A percentile compares a stretch with the other conserved stretches of the same genome.
phyloP scores from a whole-genome alignment of 1,284 basidiomycete species.

The Malassezia equina region DNA sequence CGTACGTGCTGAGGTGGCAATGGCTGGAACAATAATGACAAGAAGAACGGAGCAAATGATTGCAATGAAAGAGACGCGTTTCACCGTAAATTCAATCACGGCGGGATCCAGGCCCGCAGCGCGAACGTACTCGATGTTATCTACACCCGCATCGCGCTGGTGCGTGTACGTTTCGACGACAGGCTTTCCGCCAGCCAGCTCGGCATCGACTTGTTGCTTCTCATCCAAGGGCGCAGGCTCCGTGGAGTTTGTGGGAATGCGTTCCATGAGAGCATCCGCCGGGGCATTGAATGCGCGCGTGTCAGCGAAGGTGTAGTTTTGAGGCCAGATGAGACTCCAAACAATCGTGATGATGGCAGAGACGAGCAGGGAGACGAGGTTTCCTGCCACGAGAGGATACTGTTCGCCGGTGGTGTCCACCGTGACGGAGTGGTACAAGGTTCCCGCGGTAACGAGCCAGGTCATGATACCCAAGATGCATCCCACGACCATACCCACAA shows the following conservation, averaged over 20 bases:
- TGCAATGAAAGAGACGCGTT: constrained; percentile 24
- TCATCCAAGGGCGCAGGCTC: not conserved
- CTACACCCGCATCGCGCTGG: constrained; percentile 4
- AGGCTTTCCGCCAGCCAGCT: not conserved
- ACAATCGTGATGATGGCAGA: constrained; percentile 65
- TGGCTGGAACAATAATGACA: constrained; percentile 36
- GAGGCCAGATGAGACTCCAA: constrained; percentile 32
- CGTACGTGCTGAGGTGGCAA: constrained; percentile 21
- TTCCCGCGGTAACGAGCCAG: constrained; percentile 65
- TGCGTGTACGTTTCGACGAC: constrained; percentile 6
- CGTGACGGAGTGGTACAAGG: constrained; percentile 69
- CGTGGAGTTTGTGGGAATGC: not conserved
- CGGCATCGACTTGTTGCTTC: not conserved
- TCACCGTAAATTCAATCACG: constrained; percentile 20
- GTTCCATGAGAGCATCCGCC: constrained; percentile 13
- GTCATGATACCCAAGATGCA: constrained; percentile 63
- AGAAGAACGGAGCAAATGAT: constrained; percentile 25
- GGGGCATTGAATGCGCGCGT: constrained; percentile 42
- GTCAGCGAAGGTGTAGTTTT: constrained; percentile 36
- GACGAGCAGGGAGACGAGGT: constrained; percentile 71
- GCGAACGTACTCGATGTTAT: constrained; percentile 15
- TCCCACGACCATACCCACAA: constrained; percentile 62
- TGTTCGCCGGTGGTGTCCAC: constrained; percentile 60
- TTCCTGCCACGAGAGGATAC: constrained; percentile 62
- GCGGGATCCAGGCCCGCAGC: constrained; percentile 29